Base-by-base conservation (phyloP, 2,329 filamentous ascomycete genomes). In the Sporothrix brunneoviolacea region DNA sequence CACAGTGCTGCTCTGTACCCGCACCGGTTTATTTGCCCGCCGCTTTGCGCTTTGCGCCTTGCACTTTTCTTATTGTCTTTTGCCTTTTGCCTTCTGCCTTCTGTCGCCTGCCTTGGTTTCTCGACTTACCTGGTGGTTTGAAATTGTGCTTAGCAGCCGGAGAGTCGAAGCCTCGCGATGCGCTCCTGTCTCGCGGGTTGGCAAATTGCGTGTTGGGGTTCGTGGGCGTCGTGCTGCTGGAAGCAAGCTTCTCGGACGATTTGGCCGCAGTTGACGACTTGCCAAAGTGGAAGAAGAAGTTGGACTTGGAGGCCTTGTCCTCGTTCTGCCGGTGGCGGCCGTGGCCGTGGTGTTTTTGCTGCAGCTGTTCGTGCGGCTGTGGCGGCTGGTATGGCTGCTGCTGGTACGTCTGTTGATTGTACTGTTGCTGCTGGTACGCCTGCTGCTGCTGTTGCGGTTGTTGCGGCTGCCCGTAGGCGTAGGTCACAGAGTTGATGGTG, bases 281-380 rank as follows among this genome's bases (percentile, higher is more conserved):
- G 55, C 66, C 69, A 62, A 77, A 76, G 61, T 73, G 70, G 59
- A 76, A 75, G 51, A 69, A 67, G 63, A 77, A 76, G 57, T 71
- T 70, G 59, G 70, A 69, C 60, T 72, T 75, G 52, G 70, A 67
- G n/a, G 66, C 57, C 57, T 71, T 73, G 47, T 65, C 68, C 57
- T 64, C 68, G 59, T 68, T 70, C 56, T 64, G 60, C 51, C 55
- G 52, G 39, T 44, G 48, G 45, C 59, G 53, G 54, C 52, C 46
- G 52, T 53, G 56, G 38, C 62, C 55, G 24, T 48, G 42, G 45
- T 63, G 57, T 50, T 51, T 55, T 42, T 57, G 60, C 47, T 55
- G 51, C 55, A 61, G 62, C 44, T 61, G 61, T 46, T 51, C n/a
- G 50, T 8, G 44, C 36, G 60, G 55, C 50, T 48, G 54, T 28